Conservation (phyloP, 1,139 yeast species). For the Kurtzmaniella quercitrusa region DNA sequence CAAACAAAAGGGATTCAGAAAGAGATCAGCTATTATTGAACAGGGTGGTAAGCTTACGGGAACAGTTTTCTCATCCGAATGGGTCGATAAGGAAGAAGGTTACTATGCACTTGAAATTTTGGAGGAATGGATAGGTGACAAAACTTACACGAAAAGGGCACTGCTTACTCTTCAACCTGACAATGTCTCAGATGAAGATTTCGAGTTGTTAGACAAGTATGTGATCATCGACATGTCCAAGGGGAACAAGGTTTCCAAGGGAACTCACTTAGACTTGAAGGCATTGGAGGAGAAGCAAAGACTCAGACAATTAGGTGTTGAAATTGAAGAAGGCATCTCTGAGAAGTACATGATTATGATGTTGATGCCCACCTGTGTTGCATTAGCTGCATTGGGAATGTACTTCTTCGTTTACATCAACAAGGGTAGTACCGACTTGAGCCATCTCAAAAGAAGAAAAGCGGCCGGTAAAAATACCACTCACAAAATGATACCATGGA, state of each 20-base stretch:
- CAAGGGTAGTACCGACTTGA: slow-evolving; percentile 38
- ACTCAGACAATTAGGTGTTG: slow-evolving; percentile 37
- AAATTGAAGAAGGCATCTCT: slow-evolving; percentile 53
- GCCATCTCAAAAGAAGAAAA: slow-evolving; percentile 49
- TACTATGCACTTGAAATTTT: slow-evolving; percentile 55
- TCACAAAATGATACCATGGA: slow-evolving; percentile 31
- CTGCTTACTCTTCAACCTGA: slow-evolving; percentile 72
- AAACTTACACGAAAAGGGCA: slow-evolving; percentile 46
- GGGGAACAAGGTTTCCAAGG: slow-evolving; percentile 60
- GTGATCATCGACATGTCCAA: slow-evolving; percentile 53
- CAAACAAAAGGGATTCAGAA: slow-evolving; percentile 51
- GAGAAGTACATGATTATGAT: slow-evolving; percentile 65
- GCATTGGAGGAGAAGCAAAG: slow-evolving; percentile 34
- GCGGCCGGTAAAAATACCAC: slow-evolving; percentile 39
- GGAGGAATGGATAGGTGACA: slow-evolving; percentile 53
- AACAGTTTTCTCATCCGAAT: slow-evolving; percentile 61
- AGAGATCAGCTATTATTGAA: slow-evolving; percentile 35
- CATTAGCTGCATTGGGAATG: slow-evolving; percentile 58
- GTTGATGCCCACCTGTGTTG: slow-evolving; percentile 69
- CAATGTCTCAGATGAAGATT: slow-evolving; percentile 59
- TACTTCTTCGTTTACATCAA: slow-evolving; percentile 58
- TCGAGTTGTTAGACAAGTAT: slow-evolving; percentile 48
- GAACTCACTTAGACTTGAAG: slow-evolving; percentile 51
- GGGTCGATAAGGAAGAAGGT: slow-evolving; percentile 67
- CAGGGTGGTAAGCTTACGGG: slow-evolving; percentile 37